These are phyloP conservation scores for Hippophae tibetana DNA, from an alignment of 306 rosid species.

Conservation along the genomic window DNA sequence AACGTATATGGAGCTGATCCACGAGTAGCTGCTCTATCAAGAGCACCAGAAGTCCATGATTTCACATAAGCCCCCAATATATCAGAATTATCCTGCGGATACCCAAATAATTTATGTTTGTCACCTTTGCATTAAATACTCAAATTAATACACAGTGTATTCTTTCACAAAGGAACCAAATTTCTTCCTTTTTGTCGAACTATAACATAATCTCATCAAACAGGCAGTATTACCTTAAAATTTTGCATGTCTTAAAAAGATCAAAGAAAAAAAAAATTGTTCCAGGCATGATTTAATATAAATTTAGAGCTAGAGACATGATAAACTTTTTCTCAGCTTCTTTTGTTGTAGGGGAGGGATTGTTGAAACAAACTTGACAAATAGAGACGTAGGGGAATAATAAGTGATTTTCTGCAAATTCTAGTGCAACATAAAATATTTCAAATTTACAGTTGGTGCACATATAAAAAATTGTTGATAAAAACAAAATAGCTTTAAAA, in stretches of 20 bases:
- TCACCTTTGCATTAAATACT: not conserved
- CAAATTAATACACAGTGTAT: not conserved
- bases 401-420: too few relatives aligned
- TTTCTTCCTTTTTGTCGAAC: not conserved
- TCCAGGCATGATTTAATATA: too few relatives aligned
- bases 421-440: too few relatives aligned
- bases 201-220: not conserved
- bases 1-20: conserved; percentile 55
- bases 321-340: too few relatives aligned
- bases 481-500: not conserved
- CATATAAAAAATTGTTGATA: not conserved
- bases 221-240: not conserved
- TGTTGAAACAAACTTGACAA: too few relatives aligned
- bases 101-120: conserved; percentile 10
- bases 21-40: conserved; percentile 71
- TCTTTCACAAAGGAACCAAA: not conserved
- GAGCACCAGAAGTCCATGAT: conserved; percentile 83
- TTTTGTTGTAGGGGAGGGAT: too few relatives aligned
- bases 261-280: too few relatives aligned
- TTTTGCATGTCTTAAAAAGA: too few relatives aligned
- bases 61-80: conserved; percentile 72
- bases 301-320: too few relatives aligned
- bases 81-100: conserved; percentile 55
- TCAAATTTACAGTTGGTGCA: too few relatives aligned
- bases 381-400: too few relatives aligned